A percentile compares a stretch with the other conserved stretches of the same genome.
Conservation (phyloP, 2,329 filamentous ascomycete species). For the Plenodomus biglobosus region DNA sequence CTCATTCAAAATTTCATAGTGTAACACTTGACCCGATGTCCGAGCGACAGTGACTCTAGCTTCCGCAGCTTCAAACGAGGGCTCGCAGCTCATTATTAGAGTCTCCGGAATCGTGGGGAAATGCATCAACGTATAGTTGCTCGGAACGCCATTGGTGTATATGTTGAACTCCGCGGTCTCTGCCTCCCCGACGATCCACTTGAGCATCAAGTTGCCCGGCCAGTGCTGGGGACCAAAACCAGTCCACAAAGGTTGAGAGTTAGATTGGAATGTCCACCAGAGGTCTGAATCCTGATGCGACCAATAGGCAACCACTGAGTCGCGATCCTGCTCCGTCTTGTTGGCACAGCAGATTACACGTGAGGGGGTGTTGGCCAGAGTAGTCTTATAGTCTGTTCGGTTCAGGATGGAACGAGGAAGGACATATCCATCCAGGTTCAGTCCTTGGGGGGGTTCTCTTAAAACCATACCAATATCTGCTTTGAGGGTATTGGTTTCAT, state of each 20-base stretch:
- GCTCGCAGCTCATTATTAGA: slow-evolving; percentile 13
- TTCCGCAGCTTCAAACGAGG: slow-evolving; percentile 11
- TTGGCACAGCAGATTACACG: slow-evolving; percentile 6
- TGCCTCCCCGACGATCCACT: slow-evolving; percentile 5
- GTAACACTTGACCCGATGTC: slow-evolving; percentile 6
- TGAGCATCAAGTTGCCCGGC: slow-evolving; percentile 4
- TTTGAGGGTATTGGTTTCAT: not conserved
- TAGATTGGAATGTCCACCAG: slow-evolving; percentile 8
- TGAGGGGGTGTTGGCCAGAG: not conserved
- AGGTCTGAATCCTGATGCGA: slow-evolving; percentile 8
- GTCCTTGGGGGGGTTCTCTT: not conserved
- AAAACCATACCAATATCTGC: not conserved
- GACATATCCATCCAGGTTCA: not conserved
- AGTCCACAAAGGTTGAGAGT: not conserved
- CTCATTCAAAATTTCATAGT: slow-evolving; percentile 6
- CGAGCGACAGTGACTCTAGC: slow-evolving; percentile 12
- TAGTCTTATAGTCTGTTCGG: not conserved
- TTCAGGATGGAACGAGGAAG: not conserved
- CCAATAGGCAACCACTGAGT: slow-evolving; percentile 8
- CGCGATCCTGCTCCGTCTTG: not conserved
- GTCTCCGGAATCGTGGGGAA: slow-evolving; percentile 10
- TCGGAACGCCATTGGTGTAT: not conserved
- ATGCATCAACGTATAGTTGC: not conserved
- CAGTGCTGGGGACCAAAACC: not conserved
- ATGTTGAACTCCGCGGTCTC: not conserved